phyloP scores from a whole-genome alignment of 2,329 filamentous ascomycete species.

The Sarocladium oryzae region DNA sequence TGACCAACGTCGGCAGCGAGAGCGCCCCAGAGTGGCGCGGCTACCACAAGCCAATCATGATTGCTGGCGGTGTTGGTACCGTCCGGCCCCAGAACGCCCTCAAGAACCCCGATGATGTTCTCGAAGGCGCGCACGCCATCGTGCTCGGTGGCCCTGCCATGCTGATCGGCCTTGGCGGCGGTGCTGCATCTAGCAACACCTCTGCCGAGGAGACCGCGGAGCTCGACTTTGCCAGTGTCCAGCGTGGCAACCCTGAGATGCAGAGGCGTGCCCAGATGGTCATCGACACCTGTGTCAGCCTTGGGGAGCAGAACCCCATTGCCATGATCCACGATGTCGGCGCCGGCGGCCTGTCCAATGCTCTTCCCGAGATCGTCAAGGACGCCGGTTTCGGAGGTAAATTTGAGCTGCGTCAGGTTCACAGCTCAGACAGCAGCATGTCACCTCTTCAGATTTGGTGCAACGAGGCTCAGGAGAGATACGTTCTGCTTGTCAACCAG shows the following conservation, averaged over 20 bases:
- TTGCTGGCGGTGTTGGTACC: conserved; percentile 90
- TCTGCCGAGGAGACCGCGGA: conserved; percentile 86
- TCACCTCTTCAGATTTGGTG: conserved; percentile 97
- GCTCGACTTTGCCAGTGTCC: conserved; percentile 93
- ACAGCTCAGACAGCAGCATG: conserved; percentile 85
- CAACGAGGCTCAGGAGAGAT: conserved; percentile 93
- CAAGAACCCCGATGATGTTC: conserved; percentile 73
- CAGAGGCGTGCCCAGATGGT: conserved; percentile 95
- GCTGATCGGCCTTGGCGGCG: conserved; percentile 93
- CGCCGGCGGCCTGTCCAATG: conserved; percentile 71
- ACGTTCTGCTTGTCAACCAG: conserved; percentile 81
- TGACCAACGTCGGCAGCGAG: conserved; percentile 50
- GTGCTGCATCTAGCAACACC: conserved; percentile 85
- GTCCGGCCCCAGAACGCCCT: conserved; percentile 86
- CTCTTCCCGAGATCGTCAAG: conserved; percentile 82
- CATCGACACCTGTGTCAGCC: conserved; percentile 84
- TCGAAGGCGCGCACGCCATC: conserved; percentile 81
- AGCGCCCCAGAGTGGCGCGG: conserved; percentile 64
- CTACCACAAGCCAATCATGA: conserved; percentile 98
- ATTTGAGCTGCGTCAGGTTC: conserved; percentile 91
- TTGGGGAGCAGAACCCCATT: conserved; percentile 82
- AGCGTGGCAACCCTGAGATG: conserved; percentile 94
- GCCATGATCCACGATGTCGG: conserved; percentile 97
- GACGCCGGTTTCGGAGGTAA: conserved; percentile 86
- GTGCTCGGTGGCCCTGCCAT: conserved; percentile 95